Percentiles rank a stretch among this genome's conserved stretches.
phyloP scores from a whole-genome alignment of 2,329 filamentous ascomycete genomes.

The Aspergillus fumigatus region DNA sequence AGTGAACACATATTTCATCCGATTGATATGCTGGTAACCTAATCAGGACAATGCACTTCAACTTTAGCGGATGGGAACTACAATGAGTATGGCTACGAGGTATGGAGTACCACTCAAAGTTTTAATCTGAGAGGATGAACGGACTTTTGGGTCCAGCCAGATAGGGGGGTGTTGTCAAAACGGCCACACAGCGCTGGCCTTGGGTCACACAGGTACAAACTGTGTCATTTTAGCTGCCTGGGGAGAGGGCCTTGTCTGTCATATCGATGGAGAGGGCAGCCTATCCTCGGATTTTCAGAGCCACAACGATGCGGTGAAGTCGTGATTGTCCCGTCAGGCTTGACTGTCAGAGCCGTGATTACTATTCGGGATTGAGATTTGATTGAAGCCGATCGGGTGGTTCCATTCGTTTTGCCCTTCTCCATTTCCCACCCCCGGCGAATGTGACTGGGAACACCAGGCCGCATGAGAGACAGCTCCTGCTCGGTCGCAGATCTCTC shows the following conservation, averaged over 20 bases:
- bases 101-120: background rate
- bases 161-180: background rate
- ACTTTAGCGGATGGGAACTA: background rate
- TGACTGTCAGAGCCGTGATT: background rate
- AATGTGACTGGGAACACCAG: background rate
- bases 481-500: background rate
- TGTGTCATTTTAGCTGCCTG: background rate
- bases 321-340: background rate
- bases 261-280: background rate
- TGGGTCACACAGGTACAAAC: background rate
- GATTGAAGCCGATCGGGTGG: background rate
- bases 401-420: background rate
- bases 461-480: background rate
- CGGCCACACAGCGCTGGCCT: background rate
- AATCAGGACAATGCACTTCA: background rate
- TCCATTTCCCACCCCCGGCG: background rate
- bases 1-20: background rate
- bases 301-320: background rate
- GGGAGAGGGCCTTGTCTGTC: background rate
- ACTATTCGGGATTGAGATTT: background rate
- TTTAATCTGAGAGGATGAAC: background rate
- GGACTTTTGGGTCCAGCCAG: background rate
- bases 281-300: background rate
- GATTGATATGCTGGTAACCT: background rate
- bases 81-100: background rate